Percentiles rank a stretch among this genome's conserved stretches.
Evolutionary conservation across 2,329 filamentous ascomycete genomes (phyloP).

Genomic region (Diaporthe ilicicola): DNA sequence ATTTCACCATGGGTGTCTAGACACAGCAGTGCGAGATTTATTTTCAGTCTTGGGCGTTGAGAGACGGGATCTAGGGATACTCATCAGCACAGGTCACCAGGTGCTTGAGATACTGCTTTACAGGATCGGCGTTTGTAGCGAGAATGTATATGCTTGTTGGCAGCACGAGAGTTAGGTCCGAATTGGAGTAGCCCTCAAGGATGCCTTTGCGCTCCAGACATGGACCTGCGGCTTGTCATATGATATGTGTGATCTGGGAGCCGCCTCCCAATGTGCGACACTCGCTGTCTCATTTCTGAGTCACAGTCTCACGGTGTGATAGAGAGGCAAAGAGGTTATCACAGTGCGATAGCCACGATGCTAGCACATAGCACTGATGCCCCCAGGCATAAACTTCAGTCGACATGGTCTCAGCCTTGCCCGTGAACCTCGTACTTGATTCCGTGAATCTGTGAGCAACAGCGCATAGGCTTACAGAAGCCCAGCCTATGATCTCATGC

Average conservation of each 20-base stretch:
- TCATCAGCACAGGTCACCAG: background rate
- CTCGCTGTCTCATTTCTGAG: too few relatives aligned
- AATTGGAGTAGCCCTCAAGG: background rate
- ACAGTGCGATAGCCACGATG: too few relatives aligned
- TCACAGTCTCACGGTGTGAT: background rate
- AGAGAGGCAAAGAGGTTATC: too few relatives aligned
- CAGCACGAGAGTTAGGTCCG: background rate
- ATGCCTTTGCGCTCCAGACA: background rate
- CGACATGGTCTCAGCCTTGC: background rate
- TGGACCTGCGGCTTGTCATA: background rate
- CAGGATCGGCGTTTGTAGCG: constrained; percentile 12
- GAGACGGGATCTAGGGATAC: background rate
- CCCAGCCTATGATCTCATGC: background rate
- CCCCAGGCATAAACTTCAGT: background rate
- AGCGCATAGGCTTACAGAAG: background rate
- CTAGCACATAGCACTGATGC: background rate
- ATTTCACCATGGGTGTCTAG: constrained; percentile 94
- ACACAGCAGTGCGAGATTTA: background rate
- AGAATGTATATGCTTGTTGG: background rate
- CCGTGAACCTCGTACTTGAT: background rate
- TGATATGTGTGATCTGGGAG: background rate
- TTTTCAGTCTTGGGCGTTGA: constrained; percentile 1
- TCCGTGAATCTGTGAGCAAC: background rate
- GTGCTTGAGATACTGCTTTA: background rate
- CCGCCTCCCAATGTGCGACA: background rate